Base-by-base conservation (phyloP, 192 early-diverging fungal species). In the Backusella australiensis region DNA sequence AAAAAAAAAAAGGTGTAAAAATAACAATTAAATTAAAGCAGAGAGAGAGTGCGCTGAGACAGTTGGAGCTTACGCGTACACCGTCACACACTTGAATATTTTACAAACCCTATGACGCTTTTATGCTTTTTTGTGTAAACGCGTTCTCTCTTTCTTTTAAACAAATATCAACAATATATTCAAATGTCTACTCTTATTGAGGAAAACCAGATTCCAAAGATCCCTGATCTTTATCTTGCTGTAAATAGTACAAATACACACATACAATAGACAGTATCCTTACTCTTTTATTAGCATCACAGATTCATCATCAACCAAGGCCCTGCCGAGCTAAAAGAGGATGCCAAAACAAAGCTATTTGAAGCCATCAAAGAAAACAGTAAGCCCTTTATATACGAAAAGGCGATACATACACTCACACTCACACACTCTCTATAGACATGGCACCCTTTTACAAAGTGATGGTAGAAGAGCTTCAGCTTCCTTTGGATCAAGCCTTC, bases 181-280 rank as follows among this genome's bases (percentile, higher is more conserved):
- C 34, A 15, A 34, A 69, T 73, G 49, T 70, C 78, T 5, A 67
- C 67, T 11, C 46, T 80, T 73, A 91, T 90, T 87, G 85, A 89
- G 21, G 89, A 91, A 67, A 87, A 88, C 44, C 85, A 88, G 29
- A 80, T 93, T 71, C 88, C 90, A 52, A 91, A 95, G 84, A 96
- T 97, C 83, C 97, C 97, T 71, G 92, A 96, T 86, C 89, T 97
- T 74, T 87, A 94, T 49, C 87, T 97, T 41, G 90, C 97, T 75
- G 82, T 83, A 80, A 72, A 19, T 46, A 42, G 36, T 67, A 3
- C 17, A 38, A 34, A 41, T 42, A 67, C 3, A 34, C 21, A 44
- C 11, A 44, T 2, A 44, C 3, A 44, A 11, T 11, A 11, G 38
- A 11, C 38, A 17, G 0, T 17, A 15, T 44, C 3, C 15, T 15